Conservation (phyloP, 345 rosid genomes). For the Eucalyptus tenuipes region DNA sequence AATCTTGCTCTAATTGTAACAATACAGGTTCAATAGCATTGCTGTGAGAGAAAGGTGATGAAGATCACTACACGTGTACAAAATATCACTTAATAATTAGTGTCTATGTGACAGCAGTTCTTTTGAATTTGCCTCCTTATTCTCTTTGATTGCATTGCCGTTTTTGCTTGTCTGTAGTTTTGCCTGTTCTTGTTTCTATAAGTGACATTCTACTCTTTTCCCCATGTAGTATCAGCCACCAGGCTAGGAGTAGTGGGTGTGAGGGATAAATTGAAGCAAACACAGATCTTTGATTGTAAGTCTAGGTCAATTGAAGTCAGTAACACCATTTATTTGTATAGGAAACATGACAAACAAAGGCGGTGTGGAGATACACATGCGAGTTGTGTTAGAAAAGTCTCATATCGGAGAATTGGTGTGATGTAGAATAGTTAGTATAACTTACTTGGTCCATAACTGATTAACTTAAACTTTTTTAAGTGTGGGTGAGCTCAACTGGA, state of each 20-base stretch:
- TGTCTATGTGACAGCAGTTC: background rate
- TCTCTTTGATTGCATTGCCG: background rate
- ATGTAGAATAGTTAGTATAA: background rate
- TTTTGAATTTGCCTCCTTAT: background rate
- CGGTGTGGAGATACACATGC: background rate
- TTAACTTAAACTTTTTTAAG: background rate
- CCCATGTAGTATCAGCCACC: background rate
- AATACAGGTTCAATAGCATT: background rate
- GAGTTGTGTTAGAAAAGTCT: background rate
- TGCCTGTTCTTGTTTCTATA: background rate
- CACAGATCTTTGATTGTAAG: background rate
- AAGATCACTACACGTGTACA: background rate
- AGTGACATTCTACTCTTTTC: background rate
- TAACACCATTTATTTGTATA: background rate
- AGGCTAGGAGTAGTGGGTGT: background rate
- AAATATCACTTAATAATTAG: background rate
- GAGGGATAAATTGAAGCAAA: background rate
- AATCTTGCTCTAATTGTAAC: background rate
- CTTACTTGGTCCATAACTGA: background rate
- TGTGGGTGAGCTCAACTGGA: background rate
- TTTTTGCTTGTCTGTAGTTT: background rate
- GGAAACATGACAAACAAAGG: background rate
- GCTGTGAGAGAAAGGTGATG: background rate
- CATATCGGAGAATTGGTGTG: background rate
- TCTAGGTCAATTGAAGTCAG: background rate